phyloP scores from a whole-genome alignment of 768 basidiomycete species.

The Podaxis carcinomalis region DNA sequence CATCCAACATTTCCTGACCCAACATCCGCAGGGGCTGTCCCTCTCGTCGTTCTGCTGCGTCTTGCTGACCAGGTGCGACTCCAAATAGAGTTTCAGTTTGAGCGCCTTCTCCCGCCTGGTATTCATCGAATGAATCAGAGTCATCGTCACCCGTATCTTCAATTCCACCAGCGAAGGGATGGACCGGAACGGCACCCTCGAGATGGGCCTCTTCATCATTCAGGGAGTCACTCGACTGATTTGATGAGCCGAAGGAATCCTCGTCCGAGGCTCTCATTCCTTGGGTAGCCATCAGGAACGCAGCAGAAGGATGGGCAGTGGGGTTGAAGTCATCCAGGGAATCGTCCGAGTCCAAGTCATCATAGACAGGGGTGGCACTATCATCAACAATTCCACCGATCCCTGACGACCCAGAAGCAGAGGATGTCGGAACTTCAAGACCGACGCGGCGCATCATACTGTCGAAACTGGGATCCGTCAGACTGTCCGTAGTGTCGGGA shows the following conservation, averaged over 20 bases:
- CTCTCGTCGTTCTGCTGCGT: constrained; percentile 19
- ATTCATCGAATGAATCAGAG: constrained; percentile 50
- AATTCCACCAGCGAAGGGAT: constrained; percentile 57
- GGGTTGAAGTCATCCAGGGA: constrained; percentile 54
- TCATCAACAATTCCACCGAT: constrained; percentile 21
- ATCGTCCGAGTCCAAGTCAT: constrained; percentile 40
- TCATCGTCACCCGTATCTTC: constrained; percentile 50
- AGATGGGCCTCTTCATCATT: constrained; percentile 38
- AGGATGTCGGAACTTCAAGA: constrained; percentile 32
- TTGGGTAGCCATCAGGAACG: constrained; percentile 62
- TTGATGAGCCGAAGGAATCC: constrained; percentile 48
- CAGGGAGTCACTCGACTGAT: constrained; percentile 56
- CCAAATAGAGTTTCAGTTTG: constrained; percentile 74
- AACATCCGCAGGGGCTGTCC: constrained; percentile 45
- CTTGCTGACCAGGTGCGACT: constrained; percentile 49
- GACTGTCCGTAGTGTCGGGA: constrained; percentile 41
- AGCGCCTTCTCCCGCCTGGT: constrained; percentile 28
- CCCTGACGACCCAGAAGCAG: constrained; percentile 20
- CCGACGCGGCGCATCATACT: constrained; percentile 67
- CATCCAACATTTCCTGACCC: constrained; percentile 59
- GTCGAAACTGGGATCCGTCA: constrained; percentile 57
- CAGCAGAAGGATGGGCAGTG: constrained; percentile 63
- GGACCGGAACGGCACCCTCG: constrained; percentile 40
- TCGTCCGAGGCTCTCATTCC: constrained; percentile 31
- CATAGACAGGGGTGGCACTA: constrained; percentile 11